Evolutionary conservation across 2,329 filamentous ascomycete genomes (phyloP).

Genomic region (Thielaviopsis euricoi): DNA sequence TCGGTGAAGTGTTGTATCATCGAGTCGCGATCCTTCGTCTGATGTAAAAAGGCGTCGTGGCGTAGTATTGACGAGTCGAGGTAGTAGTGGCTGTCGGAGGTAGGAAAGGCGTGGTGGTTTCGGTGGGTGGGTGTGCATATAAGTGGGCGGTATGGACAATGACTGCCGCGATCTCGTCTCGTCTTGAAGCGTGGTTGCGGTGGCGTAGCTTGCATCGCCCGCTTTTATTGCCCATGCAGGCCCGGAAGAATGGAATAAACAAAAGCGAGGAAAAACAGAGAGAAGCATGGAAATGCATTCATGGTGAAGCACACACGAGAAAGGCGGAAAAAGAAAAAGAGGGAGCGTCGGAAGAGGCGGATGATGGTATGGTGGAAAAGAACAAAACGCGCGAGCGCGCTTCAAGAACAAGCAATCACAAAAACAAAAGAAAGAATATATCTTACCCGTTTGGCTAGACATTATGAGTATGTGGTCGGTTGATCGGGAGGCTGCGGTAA

Average conservation of each 20-base stretch:
- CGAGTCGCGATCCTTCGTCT: no score
- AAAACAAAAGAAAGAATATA: neutral
- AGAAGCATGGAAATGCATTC: neutral
- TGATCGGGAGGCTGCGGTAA: neutral
- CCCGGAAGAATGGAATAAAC: neutral
- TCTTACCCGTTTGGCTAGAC: constrained; percentile 12
- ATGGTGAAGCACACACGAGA: neutral
- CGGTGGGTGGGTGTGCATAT: neutral
- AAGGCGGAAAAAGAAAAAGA: neutral
- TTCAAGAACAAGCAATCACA: neutral
- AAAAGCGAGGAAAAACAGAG: neutral
- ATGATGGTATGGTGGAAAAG: neutral
- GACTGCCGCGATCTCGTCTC: neutral
- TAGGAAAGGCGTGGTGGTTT: neutral
- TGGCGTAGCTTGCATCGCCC: neutral
- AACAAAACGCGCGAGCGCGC: neutral
- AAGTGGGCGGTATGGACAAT: neutral
- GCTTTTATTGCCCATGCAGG: neutral
- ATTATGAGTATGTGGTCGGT: constrained; percentile 1
- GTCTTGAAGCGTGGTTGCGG: neutral
- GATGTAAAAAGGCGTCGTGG: neutral
- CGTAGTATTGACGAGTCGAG: neutral
- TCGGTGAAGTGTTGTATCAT: neutral
- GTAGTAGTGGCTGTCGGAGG: neutral
- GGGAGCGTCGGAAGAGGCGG: neutral